Conservation (phyloP, 805 yeast species). For the Saturnispora dispora region DNA sequence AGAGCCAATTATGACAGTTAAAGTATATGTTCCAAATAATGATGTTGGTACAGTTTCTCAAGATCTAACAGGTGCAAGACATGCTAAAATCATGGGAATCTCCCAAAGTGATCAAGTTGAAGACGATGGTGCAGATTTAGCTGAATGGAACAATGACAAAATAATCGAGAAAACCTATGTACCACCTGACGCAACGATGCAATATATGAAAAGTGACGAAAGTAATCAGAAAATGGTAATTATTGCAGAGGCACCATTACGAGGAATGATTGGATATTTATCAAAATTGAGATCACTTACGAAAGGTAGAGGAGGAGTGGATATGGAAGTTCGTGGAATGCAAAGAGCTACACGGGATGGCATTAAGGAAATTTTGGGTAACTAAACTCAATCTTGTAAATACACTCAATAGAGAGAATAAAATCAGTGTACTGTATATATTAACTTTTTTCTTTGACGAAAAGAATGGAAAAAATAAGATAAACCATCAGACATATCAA, state of each 20-base stretch:
- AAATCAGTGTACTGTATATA: background rate
- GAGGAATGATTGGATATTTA: conserved; percentile 86
- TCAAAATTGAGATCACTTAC: conserved; percentile 71
- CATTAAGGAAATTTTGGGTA: conserved; percentile 28
- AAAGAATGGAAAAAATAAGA: background rate
- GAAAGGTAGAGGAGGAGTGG: conserved; percentile 79
- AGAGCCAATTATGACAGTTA: conserved; percentile 83
- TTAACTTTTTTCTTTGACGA: background rate
- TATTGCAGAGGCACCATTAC: conserved; percentile 74
- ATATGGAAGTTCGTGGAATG: conserved; percentile 72
- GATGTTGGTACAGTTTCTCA: conserved; percentile 78
- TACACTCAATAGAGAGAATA: background rate
- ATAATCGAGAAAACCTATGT: conserved; percentile 56
- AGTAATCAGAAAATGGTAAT: conserved; percentile 42
- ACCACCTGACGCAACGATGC: conserved; percentile 69
- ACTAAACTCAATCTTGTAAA: background rate
- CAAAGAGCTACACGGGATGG: conserved; percentile 52
- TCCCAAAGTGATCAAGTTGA: conserved; percentile 44
- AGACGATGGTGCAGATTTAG: conserved; percentile 24
- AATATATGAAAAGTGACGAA: conserved; percentile 20
- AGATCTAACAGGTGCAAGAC: conserved; percentile 71
- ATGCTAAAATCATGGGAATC: conserved; percentile 63
- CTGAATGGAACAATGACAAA: conserved; percentile 36
- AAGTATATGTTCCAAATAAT: conserved; percentile 55
- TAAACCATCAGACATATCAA: background rate